These are phyloP conservation scores for Beauveria varroae DNA, from an alignment of 2,329 filamentous ascomycete species.

Conservation along the genomic window DNA sequence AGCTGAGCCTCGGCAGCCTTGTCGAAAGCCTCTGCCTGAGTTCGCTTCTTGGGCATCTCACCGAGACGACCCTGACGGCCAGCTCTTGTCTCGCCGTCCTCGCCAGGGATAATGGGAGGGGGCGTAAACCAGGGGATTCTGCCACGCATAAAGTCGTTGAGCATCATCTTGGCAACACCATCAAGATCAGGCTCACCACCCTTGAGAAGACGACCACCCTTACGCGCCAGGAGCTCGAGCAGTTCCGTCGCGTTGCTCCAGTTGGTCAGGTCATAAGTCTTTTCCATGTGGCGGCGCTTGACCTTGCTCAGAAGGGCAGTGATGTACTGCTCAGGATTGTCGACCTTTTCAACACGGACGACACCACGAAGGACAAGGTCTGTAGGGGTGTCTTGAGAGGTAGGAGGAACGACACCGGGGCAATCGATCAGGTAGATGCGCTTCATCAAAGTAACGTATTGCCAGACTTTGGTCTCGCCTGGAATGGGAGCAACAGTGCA, in stretches of 20 bases:
- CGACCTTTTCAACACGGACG: constrained; percentile 90
- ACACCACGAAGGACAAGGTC: constrained; percentile 88
- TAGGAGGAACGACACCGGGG: constrained; percentile 90
- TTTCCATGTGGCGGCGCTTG: constrained; percentile 80
- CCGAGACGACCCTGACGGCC: constrained; percentile 73
- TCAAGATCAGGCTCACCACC: constrained; percentile 94
- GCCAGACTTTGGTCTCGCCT: constrained; percentile 96
- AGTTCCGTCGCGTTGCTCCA: constrained; percentile 75
- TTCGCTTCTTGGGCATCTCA: constrained; percentile 78
- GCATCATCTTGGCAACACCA: constrained; percentile 90
- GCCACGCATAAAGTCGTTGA: constrained; percentile 92
- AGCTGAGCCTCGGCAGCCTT: constrained; percentile 24
- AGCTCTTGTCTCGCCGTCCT: constrained; percentile 45
- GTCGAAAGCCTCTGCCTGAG: constrained; percentile 31
- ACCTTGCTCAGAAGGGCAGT: constrained; percentile 71
- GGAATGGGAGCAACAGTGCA: constrained; percentile 91
- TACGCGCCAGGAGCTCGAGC: constrained; percentile 77
- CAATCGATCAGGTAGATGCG: constrained; percentile 88
- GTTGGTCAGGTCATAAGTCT: constrained; percentile 82
- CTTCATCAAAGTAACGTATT: constrained; percentile 94
- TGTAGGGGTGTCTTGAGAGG: constrained; percentile 71
- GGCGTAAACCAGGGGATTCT: constrained; percentile 96
- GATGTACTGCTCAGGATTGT: constrained; percentile 95
- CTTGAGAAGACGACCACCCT: constrained; percentile 76
- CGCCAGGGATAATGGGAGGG: constrained; percentile 52